Evolutionary conservation across 2,329 filamentous ascomycete genomes (phyloP).

Genomic region (Geoglossum cookeanum): DNA sequence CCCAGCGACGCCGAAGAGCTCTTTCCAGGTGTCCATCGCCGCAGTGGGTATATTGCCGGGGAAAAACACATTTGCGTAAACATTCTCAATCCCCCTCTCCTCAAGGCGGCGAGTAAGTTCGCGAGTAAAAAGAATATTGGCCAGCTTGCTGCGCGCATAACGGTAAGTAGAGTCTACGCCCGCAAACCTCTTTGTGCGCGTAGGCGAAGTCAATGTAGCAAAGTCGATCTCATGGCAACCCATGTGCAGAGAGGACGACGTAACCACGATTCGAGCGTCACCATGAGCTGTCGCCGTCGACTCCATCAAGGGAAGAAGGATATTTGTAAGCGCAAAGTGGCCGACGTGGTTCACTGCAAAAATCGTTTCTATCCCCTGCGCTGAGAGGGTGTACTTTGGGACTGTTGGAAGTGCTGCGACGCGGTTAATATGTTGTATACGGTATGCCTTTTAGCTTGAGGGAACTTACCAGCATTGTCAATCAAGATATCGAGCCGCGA

Average conservation of each 20-base stretch:
- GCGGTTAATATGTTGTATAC: not conserved
- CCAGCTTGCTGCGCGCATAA: slow-evolving; percentile 18
- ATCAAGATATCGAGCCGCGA: slow-evolving; percentile 17
- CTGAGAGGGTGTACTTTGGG: slow-evolving; percentile 12
- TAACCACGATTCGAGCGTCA: slow-evolving; percentile 8
- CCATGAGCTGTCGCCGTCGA: slow-evolving; percentile 6
- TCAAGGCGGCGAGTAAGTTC: slow-evolving; percentile 15
- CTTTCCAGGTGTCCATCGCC: slow-evolving; percentile 16
- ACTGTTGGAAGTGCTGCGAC: slow-evolving; percentile 6
- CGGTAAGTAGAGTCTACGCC: slow-evolving; percentile 15
- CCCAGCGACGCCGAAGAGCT: slow-evolving; percentile 14
- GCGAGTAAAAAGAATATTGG: slow-evolving; percentile 17
- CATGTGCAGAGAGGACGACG: slow-evolving; percentile 15
- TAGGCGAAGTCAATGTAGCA: slow-evolving; percentile 12
- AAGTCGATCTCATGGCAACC: slow-evolving; percentile 14
- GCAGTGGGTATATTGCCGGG: slow-evolving; percentile 15
- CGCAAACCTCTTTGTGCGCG: slow-evolving; percentile 9
- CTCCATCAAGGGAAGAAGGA: slow-evolving; percentile 10
- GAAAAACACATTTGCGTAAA: slow-evolving; percentile 18
- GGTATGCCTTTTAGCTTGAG: not conserved
- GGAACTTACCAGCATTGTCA: slow-evolving; percentile 16
- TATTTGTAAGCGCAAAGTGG: slow-evolving; percentile 9
- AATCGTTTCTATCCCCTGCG: slow-evolving; percentile 9
- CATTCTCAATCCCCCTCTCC: slow-evolving; percentile 10
- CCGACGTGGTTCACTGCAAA: slow-evolving; percentile 11